Percentiles rank a stretch among this genome's conserved stretches.
phyloP scores from a whole-genome alignment of 768 basidiomycete species.

The Gloeostereum incarnatum region DNA sequence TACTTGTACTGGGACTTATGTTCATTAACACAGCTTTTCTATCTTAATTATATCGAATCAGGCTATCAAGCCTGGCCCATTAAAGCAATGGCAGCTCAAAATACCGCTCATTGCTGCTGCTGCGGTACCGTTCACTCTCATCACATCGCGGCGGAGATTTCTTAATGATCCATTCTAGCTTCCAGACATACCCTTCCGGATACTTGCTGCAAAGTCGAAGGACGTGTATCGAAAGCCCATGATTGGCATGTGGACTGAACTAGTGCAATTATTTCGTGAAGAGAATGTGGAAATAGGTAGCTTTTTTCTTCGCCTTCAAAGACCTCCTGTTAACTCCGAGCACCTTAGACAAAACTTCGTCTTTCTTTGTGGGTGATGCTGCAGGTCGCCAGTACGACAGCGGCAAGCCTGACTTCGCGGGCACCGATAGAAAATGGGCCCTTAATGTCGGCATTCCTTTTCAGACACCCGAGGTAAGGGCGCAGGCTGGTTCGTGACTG shows the following conservation, averaged over 20 bases:
- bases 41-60: constrained; percentile 63
- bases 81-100: constrained; percentile 29
- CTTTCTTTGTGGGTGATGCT: constrained; percentile 63
- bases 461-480: constrained; percentile 51
- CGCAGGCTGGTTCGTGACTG: not conserved
- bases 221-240: constrained; percentile 63
- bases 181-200: constrained; percentile 45
- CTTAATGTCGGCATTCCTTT: constrained; percentile 48
- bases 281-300: constrained; percentile 42
- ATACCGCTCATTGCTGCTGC: constrained; percentile 41
- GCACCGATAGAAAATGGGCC: constrained; percentile 57
- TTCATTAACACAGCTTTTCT: constrained; percentile 26
- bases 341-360: constrained; percentile 36
- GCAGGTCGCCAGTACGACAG: constrained; percentile 35
- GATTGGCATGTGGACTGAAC: constrained; percentile 54
- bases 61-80: constrained; percentile 21
- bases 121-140: constrained; percentile 18
- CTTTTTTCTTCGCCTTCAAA: constrained; percentile 7
- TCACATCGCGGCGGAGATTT: not conserved
- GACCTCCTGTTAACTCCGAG: constrained; percentile 11
- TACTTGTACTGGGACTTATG: not conserved
- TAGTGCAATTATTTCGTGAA: constrained; percentile 36
- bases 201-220: constrained; percentile 48
- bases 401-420: constrained; percentile 39
- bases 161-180: constrained; percentile 23